Percentiles rank a stretch among this genome's conserved stretches.
phyloP scores from a whole-genome alignment of 2,329 filamentous ascomycete genomes.

The Aspergillus brasiliensis region DNA sequence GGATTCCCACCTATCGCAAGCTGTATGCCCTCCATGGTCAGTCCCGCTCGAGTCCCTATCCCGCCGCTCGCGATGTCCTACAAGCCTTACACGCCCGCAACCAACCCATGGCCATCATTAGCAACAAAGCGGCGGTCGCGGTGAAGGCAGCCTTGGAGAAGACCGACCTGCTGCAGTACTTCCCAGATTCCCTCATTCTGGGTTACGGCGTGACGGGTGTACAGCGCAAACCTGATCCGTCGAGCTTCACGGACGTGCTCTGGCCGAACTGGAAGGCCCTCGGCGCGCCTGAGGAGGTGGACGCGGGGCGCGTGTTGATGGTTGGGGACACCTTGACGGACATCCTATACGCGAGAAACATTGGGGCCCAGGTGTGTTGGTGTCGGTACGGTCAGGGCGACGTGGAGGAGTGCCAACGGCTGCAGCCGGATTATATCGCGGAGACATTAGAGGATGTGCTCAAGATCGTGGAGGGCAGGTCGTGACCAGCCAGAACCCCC shows the following conservation, averaged over 20 bases:
- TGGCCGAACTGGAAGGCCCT: constrained; percentile 13
- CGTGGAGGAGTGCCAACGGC: constrained; percentile 9
- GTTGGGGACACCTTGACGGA: constrained; percentile 21
- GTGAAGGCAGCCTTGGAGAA: constrained; percentile 17
- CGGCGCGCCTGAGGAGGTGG: constrained; percentile 1
- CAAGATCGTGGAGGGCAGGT: neutral
- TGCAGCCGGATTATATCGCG: constrained; percentile 15
- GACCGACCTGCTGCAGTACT: neutral
- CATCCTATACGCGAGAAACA: constrained; percentile 17
- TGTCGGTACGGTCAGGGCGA: constrained; percentile 22
- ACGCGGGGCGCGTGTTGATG: constrained; percentile 10
- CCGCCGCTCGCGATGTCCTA: constrained; percentile 19
- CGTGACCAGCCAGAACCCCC: neutral
- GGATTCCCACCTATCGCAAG: constrained; percentile 23
- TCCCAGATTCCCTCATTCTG: constrained; percentile 16
- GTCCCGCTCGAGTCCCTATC: constrained; percentile 22
- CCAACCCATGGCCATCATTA: constrained; percentile 26
- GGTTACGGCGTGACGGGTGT: constrained; percentile 12
- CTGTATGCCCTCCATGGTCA: constrained; percentile 26
- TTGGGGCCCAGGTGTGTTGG: constrained; percentile 15
- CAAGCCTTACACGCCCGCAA: constrained; percentile 6
- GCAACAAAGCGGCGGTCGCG: constrained; percentile 26
- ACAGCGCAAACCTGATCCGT: constrained; percentile 15
- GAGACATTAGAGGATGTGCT: constrained; percentile 8
- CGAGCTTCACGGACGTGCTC: constrained; percentile 17